phyloP scores from a whole-genome alignment of 164 flowering plant genomes.

The Kalanchoe fedtschenkoi region DNA sequence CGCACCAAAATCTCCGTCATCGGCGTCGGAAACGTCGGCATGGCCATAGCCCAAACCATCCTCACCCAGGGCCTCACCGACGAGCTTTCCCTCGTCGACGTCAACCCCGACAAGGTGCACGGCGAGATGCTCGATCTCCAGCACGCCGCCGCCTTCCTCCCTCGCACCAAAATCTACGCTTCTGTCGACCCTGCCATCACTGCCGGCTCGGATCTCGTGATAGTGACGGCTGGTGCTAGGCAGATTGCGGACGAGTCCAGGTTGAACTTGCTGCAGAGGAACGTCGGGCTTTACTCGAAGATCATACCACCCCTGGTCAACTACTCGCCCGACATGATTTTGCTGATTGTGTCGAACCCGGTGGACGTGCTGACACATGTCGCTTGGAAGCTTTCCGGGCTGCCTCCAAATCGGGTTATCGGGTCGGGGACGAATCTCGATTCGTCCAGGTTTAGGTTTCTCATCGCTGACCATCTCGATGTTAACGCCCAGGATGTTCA shows the following conservation, averaged over 20 bases:
- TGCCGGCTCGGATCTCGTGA: conserved; percentile 50
- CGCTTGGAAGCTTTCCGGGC: conserved; percentile 53
- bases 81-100: conserved; percentile 68
- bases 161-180: conserved; percentile 53
- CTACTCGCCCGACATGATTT: conserved; percentile 30
- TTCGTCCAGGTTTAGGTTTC: conserved; percentile 45
- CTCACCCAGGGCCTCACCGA: conserved; percentile 67
- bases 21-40: conserved; percentile 70
- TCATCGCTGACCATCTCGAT: conserved; percentile 51
- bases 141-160: conserved; percentile 76
- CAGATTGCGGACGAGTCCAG: conserved; percentile 60
- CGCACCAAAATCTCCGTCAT: conserved; percentile 60
- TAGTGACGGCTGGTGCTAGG: conserved; percentile 68
- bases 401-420: conserved; percentile 45
- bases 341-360: conserved; percentile 50
- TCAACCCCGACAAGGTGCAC: conserved; percentile 55
- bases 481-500: conserved; percentile 62
- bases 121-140: conserved; percentile 80
- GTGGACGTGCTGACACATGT: conserved; percentile 54
- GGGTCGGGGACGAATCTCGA: conserved; percentile 63
- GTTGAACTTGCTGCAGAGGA: conserved; percentile 42
- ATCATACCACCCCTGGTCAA: conserved; percentile 42
- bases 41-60: conserved; percentile 85
- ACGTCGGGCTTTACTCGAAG: conserved; percentile 25
- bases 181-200: conserved; percentile 49